Conservation (phyloP, 1,139 yeast genomes). For the Yamadazyma diddensiae region DNA sequence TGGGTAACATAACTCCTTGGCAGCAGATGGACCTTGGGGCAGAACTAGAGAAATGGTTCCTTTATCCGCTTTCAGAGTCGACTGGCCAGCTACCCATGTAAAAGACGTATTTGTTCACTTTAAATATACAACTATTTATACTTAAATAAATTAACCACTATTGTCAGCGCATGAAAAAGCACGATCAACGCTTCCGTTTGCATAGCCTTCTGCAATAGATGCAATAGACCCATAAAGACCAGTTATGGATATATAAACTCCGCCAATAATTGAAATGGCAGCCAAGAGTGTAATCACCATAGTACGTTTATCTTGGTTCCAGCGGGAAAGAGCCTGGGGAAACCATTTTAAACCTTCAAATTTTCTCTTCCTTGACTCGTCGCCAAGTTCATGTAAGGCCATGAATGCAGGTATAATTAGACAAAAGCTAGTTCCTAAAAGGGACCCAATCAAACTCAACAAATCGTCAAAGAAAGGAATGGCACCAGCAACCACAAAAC, state of each 20-base stretch:
- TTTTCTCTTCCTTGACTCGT: neutral
- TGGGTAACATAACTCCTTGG: constrained; percentile 1
- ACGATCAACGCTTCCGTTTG: constrained; percentile 8
- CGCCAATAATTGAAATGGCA: constrained; percentile 4
- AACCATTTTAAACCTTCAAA: constrained; percentile 4
- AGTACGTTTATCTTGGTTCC: constrained; percentile 3
- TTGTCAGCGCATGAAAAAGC: constrained; percentile 12
- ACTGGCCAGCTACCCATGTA: constrained; percentile 3
- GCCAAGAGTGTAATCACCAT: constrained; percentile 1
- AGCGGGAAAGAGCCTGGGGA: neutral
- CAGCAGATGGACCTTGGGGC: constrained; percentile 10
- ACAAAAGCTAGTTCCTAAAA: constrained; percentile 11
- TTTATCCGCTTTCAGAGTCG: constrained; percentile 11
- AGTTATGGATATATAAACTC: constrained; percentile 8
- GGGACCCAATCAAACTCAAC: constrained; percentile 8
- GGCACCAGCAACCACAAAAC: constrained; percentile 14
- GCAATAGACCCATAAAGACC: constrained; percentile 11
- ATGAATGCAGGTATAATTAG: constrained; percentile 12
- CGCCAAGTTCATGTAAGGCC: constrained; percentile 10
- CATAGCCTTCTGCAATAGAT: constrained; percentile 9
- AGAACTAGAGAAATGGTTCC: constrained; percentile 13
- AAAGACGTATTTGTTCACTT: neutral
- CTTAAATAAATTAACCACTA: constrained; percentile 5
- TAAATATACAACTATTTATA: neutral
- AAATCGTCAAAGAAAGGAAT: constrained; percentile 15